Evolutionary conservation across 75 land plant species (phyloP), one percentile per base, ranked within the genome.

Genomic region (Picea glauca): DNA sequence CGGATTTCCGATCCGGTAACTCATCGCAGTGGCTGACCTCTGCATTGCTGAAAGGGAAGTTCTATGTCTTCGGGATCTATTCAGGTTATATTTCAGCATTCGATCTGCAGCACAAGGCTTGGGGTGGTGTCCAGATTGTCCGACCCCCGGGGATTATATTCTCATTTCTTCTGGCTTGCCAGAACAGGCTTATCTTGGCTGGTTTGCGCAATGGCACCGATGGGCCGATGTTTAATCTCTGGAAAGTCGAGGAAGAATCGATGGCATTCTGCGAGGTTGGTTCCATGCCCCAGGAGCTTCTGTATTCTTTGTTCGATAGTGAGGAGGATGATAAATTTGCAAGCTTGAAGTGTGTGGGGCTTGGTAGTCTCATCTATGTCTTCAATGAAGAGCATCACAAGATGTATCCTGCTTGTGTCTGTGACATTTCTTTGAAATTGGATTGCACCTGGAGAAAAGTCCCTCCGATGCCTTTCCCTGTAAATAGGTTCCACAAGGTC

Each of bases 21-120:
- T 87, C 95, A 1, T 81, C 88, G 2, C 89, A 87, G 57, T 87
- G 86, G 80, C 80, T 91, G 57, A 81, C 89, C 15, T 87, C 90
- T 5, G 93, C 93, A 3, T 15, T 91, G 35, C 66, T 85, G 62
- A 50, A 60, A 12, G 64, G 76, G 1, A 81, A 77, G 5, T 82
- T 90, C 76, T 92, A 82, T 79, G 87, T 92, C 7, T 61, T 80
- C 30, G 91, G 87, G 15, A 89, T 87, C 30, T 81, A 82, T 75
- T 87, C 91, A 0, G 79, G 83, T 26, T 74, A 60, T 64, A 65
- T 91, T 12, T 60, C 94, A 9, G 76, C 80, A 40, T 86, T 93
- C 73, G 88, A 88, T 81, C 58, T 91, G 46, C 57, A n/a, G 1
- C 68, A 30, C 13, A 83, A 80, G 35, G 43, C 54, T 6, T 93